These are phyloP conservation scores for Fusarium temperatum DNA, from an alignment of 2,329 filamentous ascomycete species.

Conservation along the genomic window DNA sequence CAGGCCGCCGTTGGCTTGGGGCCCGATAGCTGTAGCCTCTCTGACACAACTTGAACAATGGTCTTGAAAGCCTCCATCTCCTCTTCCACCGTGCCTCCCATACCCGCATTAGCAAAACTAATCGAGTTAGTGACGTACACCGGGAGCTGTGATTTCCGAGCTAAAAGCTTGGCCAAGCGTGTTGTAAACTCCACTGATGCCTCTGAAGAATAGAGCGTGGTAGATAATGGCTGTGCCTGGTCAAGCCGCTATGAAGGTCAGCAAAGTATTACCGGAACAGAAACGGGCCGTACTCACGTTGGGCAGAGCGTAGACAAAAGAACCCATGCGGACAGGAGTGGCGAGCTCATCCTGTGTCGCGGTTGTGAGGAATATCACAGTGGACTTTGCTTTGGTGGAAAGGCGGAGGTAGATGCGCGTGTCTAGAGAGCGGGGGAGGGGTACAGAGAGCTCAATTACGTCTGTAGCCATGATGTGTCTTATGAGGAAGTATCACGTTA, in stretches of 20 bases:
- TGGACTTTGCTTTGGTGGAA: slow-evolving; percentile 64
- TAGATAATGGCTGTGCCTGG: slow-evolving; percentile 73
- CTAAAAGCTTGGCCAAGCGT: slow-evolving; percentile 83
- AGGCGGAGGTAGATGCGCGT: slow-evolving; percentile 69
- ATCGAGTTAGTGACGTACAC: slow-evolving; percentile 94
- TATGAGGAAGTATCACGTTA: neutral
- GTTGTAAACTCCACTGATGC: slow-evolving; percentile 86
- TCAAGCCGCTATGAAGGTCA: slow-evolving; percentile 56
- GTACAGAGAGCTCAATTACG: slow-evolving; percentile 61
- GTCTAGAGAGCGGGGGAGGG: slow-evolving; percentile 67
- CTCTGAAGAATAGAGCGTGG: slow-evolving; percentile 79
- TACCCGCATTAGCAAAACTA: slow-evolving; percentile 75
- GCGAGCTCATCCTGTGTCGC: slow-evolving; percentile 62
- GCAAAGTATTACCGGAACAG: slow-evolving; percentile 5
- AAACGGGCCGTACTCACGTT: slow-evolving; percentile 66
- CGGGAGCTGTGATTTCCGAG: slow-evolving; percentile 75
- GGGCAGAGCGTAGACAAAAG: slow-evolving; percentile 92
- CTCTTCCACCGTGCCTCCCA: slow-evolving; percentile 87
- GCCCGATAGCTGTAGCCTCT: slow-evolving; percentile 39
- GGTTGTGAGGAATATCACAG: slow-evolving; percentile 70
- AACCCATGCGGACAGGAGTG: slow-evolving; percentile 72
- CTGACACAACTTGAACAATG: slow-evolving; percentile 73
- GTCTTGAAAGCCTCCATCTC: slow-evolving; percentile 88
- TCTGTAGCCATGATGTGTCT: slow-evolving; percentile 39
- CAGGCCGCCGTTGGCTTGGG: slow-evolving; percentile 5